These are phyloP conservation scores for Cytospora chrysosperma DNA, from an alignment of 2,329 filamentous ascomycete species.

Conservation along the genomic window DNA sequence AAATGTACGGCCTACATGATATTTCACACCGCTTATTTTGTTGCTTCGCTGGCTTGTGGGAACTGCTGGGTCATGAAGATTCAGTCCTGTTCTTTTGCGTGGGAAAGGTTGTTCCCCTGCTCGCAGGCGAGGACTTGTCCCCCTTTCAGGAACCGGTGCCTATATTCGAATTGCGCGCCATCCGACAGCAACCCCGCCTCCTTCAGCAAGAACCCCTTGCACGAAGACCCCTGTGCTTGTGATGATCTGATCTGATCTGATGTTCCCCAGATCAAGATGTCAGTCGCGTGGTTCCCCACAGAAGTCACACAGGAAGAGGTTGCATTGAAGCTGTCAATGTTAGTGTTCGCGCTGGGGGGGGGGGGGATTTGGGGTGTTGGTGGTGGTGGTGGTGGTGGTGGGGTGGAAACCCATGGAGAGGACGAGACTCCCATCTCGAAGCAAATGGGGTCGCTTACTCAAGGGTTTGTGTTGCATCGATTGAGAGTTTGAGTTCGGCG, in stretches of 20 bases:
- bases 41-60: background rate
- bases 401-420: background rate
- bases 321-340: background rate
- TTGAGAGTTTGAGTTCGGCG: background rate
- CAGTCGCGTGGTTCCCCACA: background rate
- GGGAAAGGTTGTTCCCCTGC: background rate
- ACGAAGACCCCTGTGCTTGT: background rate
- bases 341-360: background rate
- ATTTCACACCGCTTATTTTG: background rate
- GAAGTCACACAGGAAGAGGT: background rate
- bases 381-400: too few relatives aligned
- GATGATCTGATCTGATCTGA: background rate
- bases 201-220: too few relatives aligned
- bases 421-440: background rate
- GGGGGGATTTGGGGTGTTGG: too few relatives aligned
- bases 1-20: background rate
- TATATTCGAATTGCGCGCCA: too few relatives aligned
- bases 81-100: background rate
- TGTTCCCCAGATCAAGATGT: background rate
- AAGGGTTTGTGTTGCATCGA: background rate
- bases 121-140: too few relatives aligned
- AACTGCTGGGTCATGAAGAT: background rate
- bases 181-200: too few relatives aligned
- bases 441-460: background rate
- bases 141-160: too few relatives aligned